Conservation (phyloP, 176 grass and related monocot genomes). For the Hordeum marinum region DNA sequence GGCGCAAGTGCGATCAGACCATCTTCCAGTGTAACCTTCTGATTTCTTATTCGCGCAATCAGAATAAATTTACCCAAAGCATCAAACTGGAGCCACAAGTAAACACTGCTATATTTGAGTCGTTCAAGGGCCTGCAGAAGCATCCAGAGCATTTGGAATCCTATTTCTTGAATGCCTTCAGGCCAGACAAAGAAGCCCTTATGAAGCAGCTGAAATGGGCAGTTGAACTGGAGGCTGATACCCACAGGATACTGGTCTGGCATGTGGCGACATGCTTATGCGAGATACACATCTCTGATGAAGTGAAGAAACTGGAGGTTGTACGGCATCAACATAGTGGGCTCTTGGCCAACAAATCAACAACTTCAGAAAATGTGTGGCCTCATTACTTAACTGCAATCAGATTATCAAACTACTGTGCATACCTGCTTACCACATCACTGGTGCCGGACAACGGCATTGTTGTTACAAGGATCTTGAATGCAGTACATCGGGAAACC, state of each 20-base stretch:
- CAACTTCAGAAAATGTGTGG: not conserved
- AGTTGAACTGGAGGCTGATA: not conserved
- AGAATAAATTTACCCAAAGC: accelerated
- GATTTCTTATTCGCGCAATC: not conserved
- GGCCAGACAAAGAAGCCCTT: accelerated
- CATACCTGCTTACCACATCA: not conserved
- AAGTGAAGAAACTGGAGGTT: accelerated
- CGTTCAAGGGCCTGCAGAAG: not conserved
- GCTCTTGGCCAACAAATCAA: not conserved
- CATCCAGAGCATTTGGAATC: not conserved
- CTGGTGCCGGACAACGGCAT: slow-evolving; percentile 3
- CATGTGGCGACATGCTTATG: slow-evolving; percentile 8
- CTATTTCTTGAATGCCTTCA: not conserved
- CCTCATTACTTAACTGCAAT: not conserved
- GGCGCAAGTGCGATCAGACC: not conserved
- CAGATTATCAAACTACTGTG: slow-evolving; percentile 18
- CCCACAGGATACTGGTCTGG: slow-evolving; percentile 20
- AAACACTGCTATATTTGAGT: not conserved
- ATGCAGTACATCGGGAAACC: accelerated
- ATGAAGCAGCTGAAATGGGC: not conserved
- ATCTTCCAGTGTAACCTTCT: not conserved
- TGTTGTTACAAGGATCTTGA: not conserved
- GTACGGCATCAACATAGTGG: accelerated
- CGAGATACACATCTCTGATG: not conserved
- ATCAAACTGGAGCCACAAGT: not conserved